Evolutionary conservation across 108 stramenopile genomes (phyloP).

Genomic region (Fistulifera solaris): DNA sequence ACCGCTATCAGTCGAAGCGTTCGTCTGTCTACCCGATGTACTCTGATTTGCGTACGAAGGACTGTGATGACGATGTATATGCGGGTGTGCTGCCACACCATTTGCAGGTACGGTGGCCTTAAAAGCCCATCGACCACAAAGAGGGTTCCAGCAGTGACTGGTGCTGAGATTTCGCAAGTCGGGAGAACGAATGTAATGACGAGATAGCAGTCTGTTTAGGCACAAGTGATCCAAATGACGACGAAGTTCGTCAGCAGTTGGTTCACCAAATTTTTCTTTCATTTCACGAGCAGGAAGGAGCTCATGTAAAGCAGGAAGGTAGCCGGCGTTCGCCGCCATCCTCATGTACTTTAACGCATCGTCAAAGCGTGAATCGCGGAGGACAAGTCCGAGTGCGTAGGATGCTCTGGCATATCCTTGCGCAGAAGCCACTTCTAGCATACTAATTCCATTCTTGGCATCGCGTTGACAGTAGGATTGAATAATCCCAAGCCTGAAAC

Average conservation of each 20-base stretch:
- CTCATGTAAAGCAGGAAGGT: slow-evolving; percentile 72
- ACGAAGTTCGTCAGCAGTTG: slow-evolving; percentile 46
- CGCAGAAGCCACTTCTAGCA: slow-evolving; percentile 48
- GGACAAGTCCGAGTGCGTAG: slow-evolving; percentile 64
- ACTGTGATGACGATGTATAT: no score
- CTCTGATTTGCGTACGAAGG: no score
- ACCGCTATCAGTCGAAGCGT: no score
- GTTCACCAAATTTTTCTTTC: slow-evolving; percentile 64
- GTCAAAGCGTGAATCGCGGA: slow-evolving; percentile 51
- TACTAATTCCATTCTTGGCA: slow-evolving; percentile 43
- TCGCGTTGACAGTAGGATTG: slow-evolving; percentile 74
- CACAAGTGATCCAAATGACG: slow-evolving; percentile 61
- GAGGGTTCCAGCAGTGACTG: slow-evolving; percentile 85
- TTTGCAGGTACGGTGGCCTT: slow-evolving; percentile 28
- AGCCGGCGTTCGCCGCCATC: slow-evolving; percentile 39
- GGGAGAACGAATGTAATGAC: slow-evolving; percentile 53
- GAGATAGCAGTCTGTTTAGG: slow-evolving; percentile 48
- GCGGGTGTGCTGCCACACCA: not conserved
- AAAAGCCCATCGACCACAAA: slow-evolving; percentile 82
- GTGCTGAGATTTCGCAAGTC: slow-evolving; percentile 50
- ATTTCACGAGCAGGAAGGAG: slow-evolving; percentile 50
- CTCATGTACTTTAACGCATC: slow-evolving; percentile 50
- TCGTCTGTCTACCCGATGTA: no score
- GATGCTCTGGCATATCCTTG: slow-evolving; percentile 53
- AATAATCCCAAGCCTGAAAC: slow-evolving; percentile 64